These are phyloP conservation scores for Fonsecaea nubica DNA, from an alignment of 2,329 filamentous ascomycete genomes.

Conservation along the genomic window DNA sequence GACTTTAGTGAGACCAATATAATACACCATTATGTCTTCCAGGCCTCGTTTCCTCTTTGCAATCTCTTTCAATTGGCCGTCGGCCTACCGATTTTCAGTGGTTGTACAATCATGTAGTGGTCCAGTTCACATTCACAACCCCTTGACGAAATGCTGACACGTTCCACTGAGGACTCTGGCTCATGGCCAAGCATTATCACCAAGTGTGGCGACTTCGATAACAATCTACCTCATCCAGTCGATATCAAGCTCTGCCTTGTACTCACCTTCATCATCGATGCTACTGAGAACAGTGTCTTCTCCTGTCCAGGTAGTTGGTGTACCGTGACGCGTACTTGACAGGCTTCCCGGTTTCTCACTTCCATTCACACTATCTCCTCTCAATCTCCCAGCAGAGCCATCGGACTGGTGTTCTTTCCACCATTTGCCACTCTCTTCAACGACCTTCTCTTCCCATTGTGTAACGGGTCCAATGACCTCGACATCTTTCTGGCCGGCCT, in stretches of 20 bases:
- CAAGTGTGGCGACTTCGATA: background rate
- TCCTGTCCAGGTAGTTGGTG: constrained; percentile 37
- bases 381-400: constrained; percentile 7
- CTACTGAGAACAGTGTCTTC: constrained; percentile 39
- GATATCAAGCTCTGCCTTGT: constrained; percentile 40
- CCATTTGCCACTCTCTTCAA: constrained; percentile 56
- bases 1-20: background rate
- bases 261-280: constrained; percentile 41
- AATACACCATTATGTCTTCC: too few relatives aligned
- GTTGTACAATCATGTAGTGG: background rate
- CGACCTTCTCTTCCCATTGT: constrained; percentile 53
- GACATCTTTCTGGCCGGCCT: constrained; percentile 57
- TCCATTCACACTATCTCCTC: constrained; percentile 35
- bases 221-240: constrained; percentile 39
- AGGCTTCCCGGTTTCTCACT: constrained; percentile 32
- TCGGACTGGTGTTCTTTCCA: constrained; percentile 46
- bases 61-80: background rate
- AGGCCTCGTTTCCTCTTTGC: background rate
- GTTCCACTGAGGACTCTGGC: background rate
- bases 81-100: background rate
- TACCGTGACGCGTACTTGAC: constrained; percentile 32
- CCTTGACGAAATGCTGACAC: background rate
- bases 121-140: background rate
- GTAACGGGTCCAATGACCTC: constrained; percentile 58
- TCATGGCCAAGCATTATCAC: background rate